Base-by-base conservation (phyloP, 2,329 filamentous ascomycete genomes). In the Ascochyta koolunga region DNA sequence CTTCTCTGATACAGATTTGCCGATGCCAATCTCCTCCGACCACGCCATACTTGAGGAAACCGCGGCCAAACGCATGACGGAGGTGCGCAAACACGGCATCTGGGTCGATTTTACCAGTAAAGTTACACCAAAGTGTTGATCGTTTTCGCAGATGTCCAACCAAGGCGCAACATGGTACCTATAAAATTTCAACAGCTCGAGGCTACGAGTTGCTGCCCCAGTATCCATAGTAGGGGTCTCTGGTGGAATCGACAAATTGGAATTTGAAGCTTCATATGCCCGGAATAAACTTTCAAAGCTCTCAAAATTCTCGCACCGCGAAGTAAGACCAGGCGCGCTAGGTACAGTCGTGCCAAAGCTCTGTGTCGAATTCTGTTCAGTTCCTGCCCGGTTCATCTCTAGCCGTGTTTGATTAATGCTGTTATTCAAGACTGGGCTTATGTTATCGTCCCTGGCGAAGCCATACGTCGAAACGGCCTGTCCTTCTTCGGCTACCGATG, bases 101-200 rank as follows among this genome's bases (percentile, higher is more conserved):
- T 36, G 77, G 1, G 43, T 77, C 1, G 82, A 81, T 25, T 84
- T 68, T 2, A 80, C 68, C 0, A 82, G 79, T 2, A 85, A 71
- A 10, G 81, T 76, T 1, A 80, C 77, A 16, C 80, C 79, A 61
- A 86, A 85, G 38, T 79, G 78, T 11, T 79, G 78, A 13, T 79
- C 71, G 24, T 76, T 74, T 53, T 86, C 83, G 45, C 84, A 84
- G 67, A 83, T 85, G 60, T 86, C 83, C 3, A 86, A 77, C 81
- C 82, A 84, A 19, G 79, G 79, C 3, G 82, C 82, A 35, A 83
- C 78, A 50, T 83, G 78, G 1, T 78, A 77, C 19, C 84, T 77
- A 66, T 82, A 85, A 38, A 82, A 51, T 48, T 60, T 62, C 18
- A 69, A 22, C 19, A 64, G 79, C 36, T 79, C 77, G 31, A 81